phyloP scores from a whole-genome alignment of 2,329 filamentous ascomycete species.

The Microcera coccophila region DNA sequence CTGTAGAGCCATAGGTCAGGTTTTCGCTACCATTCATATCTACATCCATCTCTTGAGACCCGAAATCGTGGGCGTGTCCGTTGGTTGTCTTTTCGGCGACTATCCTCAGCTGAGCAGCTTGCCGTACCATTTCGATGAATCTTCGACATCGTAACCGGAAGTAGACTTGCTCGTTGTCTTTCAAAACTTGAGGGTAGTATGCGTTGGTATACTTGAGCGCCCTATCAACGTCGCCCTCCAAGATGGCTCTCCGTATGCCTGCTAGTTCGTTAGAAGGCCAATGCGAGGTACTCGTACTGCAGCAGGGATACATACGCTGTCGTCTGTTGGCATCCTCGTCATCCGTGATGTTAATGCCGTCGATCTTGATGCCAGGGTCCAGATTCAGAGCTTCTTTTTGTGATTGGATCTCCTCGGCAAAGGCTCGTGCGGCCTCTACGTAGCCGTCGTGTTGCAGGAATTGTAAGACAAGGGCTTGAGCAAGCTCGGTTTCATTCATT shows the following conservation, averaged over 20 bases:
- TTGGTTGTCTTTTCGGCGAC: slow-evolving; percentile 36
- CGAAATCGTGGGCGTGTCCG: slow-evolving; percentile 37
- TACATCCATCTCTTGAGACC: slow-evolving; percentile 52
- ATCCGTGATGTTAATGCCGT: slow-evolving; percentile 66
- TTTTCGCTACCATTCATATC: slow-evolving; percentile 47
- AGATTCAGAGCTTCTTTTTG: slow-evolving; percentile 68
- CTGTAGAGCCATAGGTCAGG: slow-evolving; percentile 47
- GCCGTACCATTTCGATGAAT: slow-evolving; percentile 91
- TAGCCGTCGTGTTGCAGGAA: slow-evolving; percentile 95
- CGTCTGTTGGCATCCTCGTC: slow-evolving; percentile 83
- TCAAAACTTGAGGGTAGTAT: slow-evolving; percentile 77
- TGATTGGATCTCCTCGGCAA: slow-evolving; percentile 72
- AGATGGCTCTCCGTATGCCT: slow-evolving; percentile 83
- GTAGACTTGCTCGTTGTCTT: slow-evolving; percentile 76
- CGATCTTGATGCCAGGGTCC: slow-evolving; percentile 49
- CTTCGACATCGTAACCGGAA: slow-evolving; percentile 86
- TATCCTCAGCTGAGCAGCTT: slow-evolving; percentile 61
- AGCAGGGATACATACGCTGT: slow-evolving; percentile 59
- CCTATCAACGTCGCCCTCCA: slow-evolving; percentile 88
- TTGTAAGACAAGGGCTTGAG: slow-evolving; percentile 78
- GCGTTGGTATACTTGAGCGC: slow-evolving; percentile 77
- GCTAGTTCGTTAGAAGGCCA: slow-evolving; percentile 9
- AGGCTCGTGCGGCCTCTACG: slow-evolving; percentile 85
- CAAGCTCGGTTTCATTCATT: slow-evolving; percentile 69
- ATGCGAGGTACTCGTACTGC: slow-evolving; percentile 1